Evolutionary conservation across 2,329 filamentous ascomycete genomes (phyloP).

Genomic region (Madurella fahalii): DNA sequence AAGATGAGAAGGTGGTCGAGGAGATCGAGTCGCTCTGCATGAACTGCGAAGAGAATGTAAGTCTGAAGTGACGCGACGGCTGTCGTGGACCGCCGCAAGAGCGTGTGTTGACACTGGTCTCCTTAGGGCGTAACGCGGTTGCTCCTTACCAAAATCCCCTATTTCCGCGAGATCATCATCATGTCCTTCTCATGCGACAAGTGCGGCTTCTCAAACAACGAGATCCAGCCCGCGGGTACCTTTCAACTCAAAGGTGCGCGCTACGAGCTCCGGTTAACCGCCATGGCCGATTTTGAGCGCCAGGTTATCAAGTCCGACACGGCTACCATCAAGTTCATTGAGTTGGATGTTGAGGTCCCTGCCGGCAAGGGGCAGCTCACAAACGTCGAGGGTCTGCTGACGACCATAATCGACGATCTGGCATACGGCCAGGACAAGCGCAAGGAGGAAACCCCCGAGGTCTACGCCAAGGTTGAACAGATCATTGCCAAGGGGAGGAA

Average conservation of each 20-base stretch:
- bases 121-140: conserved; percentile 77
- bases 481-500: conserved; percentile 69
- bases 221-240: conserved; percentile 86
- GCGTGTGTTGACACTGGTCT: neutral
- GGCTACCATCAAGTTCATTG: conserved; percentile 79
- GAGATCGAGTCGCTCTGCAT: conserved; percentile 78
- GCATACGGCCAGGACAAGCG: conserved; percentile 77
- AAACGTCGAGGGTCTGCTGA: conserved; percentile 86
- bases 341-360: conserved; percentile 90
- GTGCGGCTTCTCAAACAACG: conserved; percentile 86
- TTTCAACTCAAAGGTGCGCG: conserved; percentile 85
- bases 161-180: conserved; percentile 95
- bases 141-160: conserved; percentile 87
- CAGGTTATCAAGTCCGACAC: conserved; percentile 92
- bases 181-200: conserved; percentile 95
- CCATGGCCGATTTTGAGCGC: conserved; percentile 69
- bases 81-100: neutral
- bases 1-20: conserved; percentile 56
- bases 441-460: conserved; percentile 71
- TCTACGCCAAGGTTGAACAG: conserved; percentile 71
- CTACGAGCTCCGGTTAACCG: conserved; percentile 76
- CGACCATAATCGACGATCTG: conserved; percentile 74
- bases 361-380: conserved; percentile 85
- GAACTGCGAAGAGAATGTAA: conserved; percentile 77
- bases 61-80: conserved; percentile 20